phyloP scores from a whole-genome alignment of 169 alveolate genomes.

The Cryptosporidium bovis region DNA sequence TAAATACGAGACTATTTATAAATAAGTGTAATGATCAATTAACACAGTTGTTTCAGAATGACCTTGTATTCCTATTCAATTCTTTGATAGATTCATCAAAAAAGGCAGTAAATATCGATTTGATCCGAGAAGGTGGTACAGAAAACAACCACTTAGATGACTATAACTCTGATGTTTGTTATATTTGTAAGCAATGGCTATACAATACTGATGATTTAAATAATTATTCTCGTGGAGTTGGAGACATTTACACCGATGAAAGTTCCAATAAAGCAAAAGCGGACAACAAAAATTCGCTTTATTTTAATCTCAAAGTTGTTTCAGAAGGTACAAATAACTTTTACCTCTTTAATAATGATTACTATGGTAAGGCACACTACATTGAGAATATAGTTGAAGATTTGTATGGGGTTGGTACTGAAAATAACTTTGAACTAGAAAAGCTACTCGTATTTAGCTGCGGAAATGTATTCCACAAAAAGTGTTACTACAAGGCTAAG shows the following conservation, averaged over 20 bases:
- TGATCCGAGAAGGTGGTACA: neutral
- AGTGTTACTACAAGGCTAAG: constrained; percentile 3
- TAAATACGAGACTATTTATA: constrained; percentile 32
- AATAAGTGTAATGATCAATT: constrained; percentile 65
- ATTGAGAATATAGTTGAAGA: neutral
- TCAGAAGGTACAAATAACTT: constrained; percentile 31
- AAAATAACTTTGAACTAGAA: neutral
- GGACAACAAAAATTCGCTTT: neutral
- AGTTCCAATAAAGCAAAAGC: neutral
- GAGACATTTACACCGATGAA: no score
- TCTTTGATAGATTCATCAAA: constrained; percentile 1
- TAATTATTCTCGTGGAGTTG: no score
- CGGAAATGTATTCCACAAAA: constrained; percentile 57
- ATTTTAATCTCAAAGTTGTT: constrained; percentile 20
- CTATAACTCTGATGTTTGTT: neutral
- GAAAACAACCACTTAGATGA: neutral
- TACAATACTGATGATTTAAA: neutral
- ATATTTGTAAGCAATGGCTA: neutral
- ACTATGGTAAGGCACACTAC: neutral
- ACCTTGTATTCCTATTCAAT: constrained; percentile 15
- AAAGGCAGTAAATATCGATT: constrained; percentile 10
- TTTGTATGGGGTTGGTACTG: neutral
- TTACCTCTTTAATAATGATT: neutral
- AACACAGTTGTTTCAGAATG: constrained; percentile 31
- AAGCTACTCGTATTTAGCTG: constrained; percentile 23